phyloP scores from a whole-genome alignment of 495 filamentous ascomycete species.

The Bombardia bombarda region DNA sequence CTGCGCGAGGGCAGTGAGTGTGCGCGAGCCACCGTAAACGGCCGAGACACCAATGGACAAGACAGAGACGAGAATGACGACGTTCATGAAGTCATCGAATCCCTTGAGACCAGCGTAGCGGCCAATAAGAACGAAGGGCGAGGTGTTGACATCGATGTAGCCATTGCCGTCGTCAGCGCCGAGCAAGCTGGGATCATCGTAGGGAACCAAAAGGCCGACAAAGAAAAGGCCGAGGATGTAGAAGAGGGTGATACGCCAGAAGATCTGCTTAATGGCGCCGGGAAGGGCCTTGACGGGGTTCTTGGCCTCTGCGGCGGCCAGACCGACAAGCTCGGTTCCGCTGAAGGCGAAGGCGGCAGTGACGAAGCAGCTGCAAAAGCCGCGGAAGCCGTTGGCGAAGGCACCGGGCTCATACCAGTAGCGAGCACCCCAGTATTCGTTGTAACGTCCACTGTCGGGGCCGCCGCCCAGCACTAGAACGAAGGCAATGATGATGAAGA shows the following conservation, averaged over 20 bases:
- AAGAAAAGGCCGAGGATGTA: slow-evolving; percentile 69
- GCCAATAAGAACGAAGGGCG: slow-evolving; percentile 69
- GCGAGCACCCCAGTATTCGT: slow-evolving; percentile 51
- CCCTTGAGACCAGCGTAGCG: slow-evolving; percentile 56
- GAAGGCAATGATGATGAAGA: slow-evolving; percentile 67
- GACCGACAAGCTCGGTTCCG: slow-evolving; percentile 65
- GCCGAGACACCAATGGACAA: slow-evolving; percentile 59
- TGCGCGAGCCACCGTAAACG: slow-evolving; percentile 62
- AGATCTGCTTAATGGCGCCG: slow-evolving; percentile 63
- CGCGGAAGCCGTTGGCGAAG: slow-evolving; percentile 61
- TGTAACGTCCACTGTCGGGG: slow-evolving; percentile 37
- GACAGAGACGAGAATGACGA: slow-evolving; percentile 63
- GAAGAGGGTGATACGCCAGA: slow-evolving; percentile 66
- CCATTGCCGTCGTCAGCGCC: slow-evolving; percentile 26
- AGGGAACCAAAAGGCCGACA: slow-evolving; percentile 63
- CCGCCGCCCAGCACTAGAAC: slow-evolving; percentile 63
- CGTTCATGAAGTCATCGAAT: slow-evolving; percentile 66
- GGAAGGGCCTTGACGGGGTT: slow-evolving; percentile 60
- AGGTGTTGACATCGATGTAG: slow-evolving; percentile 49
- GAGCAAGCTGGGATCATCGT: slow-evolving; percentile 45
- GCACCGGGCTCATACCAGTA: slow-evolving; percentile 65
- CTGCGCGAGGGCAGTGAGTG: slow-evolving; percentile 55
- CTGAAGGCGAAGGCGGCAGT: slow-evolving; percentile 67
- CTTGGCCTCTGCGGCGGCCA: slow-evolving; percentile 61
- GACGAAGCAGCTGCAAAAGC: slow-evolving; percentile 66